Percentiles rank a stretch among this genome's conserved stretches.
These are phyloP conservation scores for Byssochlamys sp. DNA, from an alignment of 2,329 filamentous ascomycete genomes.

Conservation along the genomic window DNA sequence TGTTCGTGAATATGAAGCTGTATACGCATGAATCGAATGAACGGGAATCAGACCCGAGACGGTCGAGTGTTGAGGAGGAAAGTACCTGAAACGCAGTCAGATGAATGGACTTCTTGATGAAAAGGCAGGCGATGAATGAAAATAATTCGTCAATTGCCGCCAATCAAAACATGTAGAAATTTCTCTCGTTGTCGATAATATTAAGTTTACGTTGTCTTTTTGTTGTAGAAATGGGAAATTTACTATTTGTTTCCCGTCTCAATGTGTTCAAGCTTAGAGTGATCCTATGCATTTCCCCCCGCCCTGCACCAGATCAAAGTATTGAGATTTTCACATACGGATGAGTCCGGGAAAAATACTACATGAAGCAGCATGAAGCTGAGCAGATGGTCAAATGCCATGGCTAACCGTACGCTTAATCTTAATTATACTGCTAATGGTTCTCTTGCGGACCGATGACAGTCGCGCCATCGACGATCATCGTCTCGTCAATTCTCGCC, in stretches of 20 bases:
- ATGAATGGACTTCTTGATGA: not conserved
- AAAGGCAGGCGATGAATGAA: not conserved
- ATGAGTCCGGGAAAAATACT: too few species aligned
- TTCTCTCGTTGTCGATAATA: too few species aligned
- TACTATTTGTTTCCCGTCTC: too few species aligned
- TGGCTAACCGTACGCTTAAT: not conserved
- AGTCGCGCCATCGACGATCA: conserved; percentile 51
- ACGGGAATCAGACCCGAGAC: not conserved
- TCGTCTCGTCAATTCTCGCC: conserved; percentile 48
- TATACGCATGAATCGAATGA: not conserved
- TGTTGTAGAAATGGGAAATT: too few species aligned
- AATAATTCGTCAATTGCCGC: too few species aligned
- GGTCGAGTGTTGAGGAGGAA: not conserved
- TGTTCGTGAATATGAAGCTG: not conserved
- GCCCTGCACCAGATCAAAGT: too few species aligned
- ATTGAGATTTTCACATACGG: too few species aligned
- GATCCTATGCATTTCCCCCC: too few species aligned
- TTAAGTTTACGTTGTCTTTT: too few species aligned
- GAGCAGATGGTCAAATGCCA: not conserved
- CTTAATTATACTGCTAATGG: not conserved
- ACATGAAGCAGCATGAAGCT: not conserved
- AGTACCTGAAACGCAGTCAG: not conserved
- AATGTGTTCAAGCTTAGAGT: too few species aligned
- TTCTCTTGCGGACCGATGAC: conserved; percentile 31
- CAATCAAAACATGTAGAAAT: too few species aligned